phyloP scores from a whole-genome alignment of 495 filamentous ascomycete species.

The Annulohypoxylon nitens region DNA sequence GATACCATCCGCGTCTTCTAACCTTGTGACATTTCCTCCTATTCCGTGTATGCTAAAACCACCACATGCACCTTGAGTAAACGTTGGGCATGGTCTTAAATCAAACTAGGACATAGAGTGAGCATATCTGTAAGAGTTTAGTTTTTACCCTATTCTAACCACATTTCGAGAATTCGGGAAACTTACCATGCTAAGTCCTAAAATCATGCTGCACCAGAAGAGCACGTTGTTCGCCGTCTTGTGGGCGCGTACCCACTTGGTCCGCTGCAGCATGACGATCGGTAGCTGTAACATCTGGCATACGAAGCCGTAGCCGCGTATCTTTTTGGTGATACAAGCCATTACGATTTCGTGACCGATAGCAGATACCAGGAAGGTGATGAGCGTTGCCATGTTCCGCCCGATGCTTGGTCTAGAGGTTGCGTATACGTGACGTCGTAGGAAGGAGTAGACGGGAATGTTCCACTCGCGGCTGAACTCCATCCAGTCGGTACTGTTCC shows the following conservation, averaged over 20 bases:
- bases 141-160: not conserved
- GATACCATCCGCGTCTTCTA: not conserved
- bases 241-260: constrained; percentile 76
- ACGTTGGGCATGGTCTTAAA: not conserved
- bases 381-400: constrained; percentile 82
- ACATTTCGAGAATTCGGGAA: not conserved
- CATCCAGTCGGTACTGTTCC: constrained; percentile 90
- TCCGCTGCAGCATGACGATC: constrained; percentile 90
- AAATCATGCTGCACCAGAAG: constrained; percentile 96
- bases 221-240: constrained; percentile 89
- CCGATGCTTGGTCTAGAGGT: constrained; percentile 81
- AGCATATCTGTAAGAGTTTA: constrained; percentile 61
- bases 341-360: constrained; percentile 95
- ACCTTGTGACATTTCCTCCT: not conserved
- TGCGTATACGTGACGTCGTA: constrained; percentile 93
- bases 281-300: constrained; percentile 97
- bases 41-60: not conserved
- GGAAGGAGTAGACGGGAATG: constrained; percentile 97
- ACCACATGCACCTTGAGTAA: not conserved
- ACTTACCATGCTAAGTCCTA: constrained; percentile 87
- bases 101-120: constrained; percentile 65
- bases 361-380: constrained; percentile 92
- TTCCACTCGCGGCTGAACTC: constrained; percentile 99
- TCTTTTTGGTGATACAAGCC: constrained; percentile 97
- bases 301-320: constrained; percentile 92